Evolutionary conservation across 441 rosid genomes (phyloP).

Genomic region (Manihot esculenta): DNA sequence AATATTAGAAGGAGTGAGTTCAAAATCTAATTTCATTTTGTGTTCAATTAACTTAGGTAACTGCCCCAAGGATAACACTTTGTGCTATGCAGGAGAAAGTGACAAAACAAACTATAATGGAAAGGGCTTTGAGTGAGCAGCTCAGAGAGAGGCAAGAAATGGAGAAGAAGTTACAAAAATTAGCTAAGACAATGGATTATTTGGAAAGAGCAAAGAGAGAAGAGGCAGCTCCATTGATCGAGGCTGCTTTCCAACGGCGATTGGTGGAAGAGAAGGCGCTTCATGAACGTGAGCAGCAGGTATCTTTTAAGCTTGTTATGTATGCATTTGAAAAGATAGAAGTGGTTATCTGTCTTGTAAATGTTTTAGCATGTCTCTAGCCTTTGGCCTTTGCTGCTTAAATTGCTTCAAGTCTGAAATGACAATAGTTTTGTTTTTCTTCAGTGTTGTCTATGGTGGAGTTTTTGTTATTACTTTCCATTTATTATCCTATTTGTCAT

Average conservation of each 20-base stretch:
- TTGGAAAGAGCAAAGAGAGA: slow-evolving; percentile 97
- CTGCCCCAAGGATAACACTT: slow-evolving; percentile 8
- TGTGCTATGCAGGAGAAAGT: slow-evolving; percentile 63
- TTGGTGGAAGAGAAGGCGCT: slow-evolving; percentile 81
- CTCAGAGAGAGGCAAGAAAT: slow-evolving; percentile 90
- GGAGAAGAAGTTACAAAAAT: slow-evolving; percentile 92
- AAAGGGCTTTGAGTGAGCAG: slow-evolving; percentile 82
- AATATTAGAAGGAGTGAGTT: slow-evolving; percentile 75
- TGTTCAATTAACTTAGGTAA: not conserved
- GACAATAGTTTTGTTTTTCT: not conserved
- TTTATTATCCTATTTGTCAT: slow-evolving; percentile 4
- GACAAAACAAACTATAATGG: slow-evolving; percentile 76
- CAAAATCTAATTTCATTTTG: not conserved
- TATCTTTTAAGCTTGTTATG: slow-evolving; percentile 20
- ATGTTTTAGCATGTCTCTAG: no score
- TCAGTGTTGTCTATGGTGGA: not conserved
- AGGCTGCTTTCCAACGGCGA: slow-evolving; percentile 80
- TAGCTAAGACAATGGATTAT: slow-evolving; percentile 91
- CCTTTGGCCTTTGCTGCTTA: no score
- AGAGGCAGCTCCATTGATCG: slow-evolving; percentile 93
- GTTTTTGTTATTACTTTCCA: not conserved
- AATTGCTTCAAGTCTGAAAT: not conserved
- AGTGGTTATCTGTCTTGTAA: not conserved
- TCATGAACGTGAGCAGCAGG: slow-evolving; percentile 93
- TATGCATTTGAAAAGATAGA: not conserved